phyloP scores from a whole-genome alignment of 768 basidiomycete genomes.

The Lactarius sp. region DNA sequence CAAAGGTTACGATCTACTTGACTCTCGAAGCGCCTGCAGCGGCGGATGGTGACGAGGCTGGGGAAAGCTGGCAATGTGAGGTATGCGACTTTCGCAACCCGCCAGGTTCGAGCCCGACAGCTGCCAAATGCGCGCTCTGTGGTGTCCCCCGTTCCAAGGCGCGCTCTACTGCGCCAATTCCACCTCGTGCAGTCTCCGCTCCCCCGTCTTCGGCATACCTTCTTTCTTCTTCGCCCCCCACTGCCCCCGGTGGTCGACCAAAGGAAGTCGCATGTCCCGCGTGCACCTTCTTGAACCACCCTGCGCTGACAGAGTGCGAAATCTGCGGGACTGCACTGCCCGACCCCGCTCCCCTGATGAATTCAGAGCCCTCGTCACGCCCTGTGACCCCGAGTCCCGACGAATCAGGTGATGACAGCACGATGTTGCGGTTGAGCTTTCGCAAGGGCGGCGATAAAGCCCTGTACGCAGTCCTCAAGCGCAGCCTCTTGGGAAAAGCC shows the following conservation, averaged over 20 bases:
- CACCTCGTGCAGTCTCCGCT: constrained; percentile 25
- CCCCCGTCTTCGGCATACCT: constrained; percentile 32
- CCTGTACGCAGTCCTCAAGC: constrained; percentile 74
- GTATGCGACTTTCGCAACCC: constrained; percentile 87
- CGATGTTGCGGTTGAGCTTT: constrained; percentile 80
- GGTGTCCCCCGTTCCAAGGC: constrained; percentile 60
- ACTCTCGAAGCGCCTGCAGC: constrained; percentile 31
- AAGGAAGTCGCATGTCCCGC: constrained; percentile 63
- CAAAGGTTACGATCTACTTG: constrained; percentile 82
- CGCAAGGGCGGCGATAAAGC: constrained; percentile 83
- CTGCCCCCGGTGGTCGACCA: constrained; percentile 33
- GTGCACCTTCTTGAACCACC: constrained; percentile 92
- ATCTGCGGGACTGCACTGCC: constrained; percentile 77
- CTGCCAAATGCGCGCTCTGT: constrained; percentile 71
- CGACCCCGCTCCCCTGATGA: constrained; percentile 28
- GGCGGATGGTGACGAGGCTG: constrained; percentile 29
- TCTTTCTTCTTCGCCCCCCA: constrained; percentile 38
- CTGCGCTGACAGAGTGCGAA: constrained; percentile 69
- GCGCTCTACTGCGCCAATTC: constrained; percentile 28
- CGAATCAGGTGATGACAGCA: constrained; percentile 36
- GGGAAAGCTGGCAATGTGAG: constrained; percentile 74
- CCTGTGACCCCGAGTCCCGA: constrained; percentile 45
- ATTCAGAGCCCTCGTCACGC: constrained; percentile 64
- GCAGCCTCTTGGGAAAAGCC: constrained; percentile 59
- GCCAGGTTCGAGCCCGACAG: constrained; percentile 64